Base-by-base conservation (phyloP, 1,284 basidiomycete genomes). In the Malassezia pachydermatis region DNA sequence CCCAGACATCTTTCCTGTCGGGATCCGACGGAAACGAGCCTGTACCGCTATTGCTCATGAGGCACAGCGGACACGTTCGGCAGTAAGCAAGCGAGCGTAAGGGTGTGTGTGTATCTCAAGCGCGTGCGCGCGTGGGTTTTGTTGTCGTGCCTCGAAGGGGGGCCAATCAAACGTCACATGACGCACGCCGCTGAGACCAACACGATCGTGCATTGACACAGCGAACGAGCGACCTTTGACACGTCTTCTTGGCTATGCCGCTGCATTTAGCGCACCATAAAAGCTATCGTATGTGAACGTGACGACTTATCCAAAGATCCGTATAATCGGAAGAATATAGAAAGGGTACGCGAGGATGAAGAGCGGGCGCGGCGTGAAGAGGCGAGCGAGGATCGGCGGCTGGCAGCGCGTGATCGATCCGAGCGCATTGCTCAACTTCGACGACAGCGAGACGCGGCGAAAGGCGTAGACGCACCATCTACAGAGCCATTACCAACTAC, bases 1-100 rank as follows among this genome's bases (percentile, higher is more conserved):
- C 84, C 88, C 88, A 94, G 2, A 94, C 88, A 83, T 86, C 89
- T 74, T 85, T 89, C 16, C 50, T 28, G 16, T 48, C 47, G 92
- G 78, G 88, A 86, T 70, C 88, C 90, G 29, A 43, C 32, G 41
- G 41, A 19, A 43, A 32, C 29, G 27, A 13, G 16, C 14, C 29
- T 22, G 20, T 45, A 25, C 30, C 30, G 10, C 28, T 17, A 23
- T 43, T 29, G 34, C 17, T 37, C 42, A 45, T 45, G 14, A 17
- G 13, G 33, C 20, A 13, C 8, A 43, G 23, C 42, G 42, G 20
- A 28, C 20, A 16, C 27, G 44, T 23, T 30, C 9, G 24, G 28
- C 30, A 11, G 17, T 14, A 30, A 28, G 30, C 27, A 38, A 38
- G 36, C 36, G n/a, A 11, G 22, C n/a, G 22, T 24, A 20, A 24